phyloP scores from a whole-genome alignment of 768 basidiomycete genomes.

The Lactarius deliciosus region DNA sequence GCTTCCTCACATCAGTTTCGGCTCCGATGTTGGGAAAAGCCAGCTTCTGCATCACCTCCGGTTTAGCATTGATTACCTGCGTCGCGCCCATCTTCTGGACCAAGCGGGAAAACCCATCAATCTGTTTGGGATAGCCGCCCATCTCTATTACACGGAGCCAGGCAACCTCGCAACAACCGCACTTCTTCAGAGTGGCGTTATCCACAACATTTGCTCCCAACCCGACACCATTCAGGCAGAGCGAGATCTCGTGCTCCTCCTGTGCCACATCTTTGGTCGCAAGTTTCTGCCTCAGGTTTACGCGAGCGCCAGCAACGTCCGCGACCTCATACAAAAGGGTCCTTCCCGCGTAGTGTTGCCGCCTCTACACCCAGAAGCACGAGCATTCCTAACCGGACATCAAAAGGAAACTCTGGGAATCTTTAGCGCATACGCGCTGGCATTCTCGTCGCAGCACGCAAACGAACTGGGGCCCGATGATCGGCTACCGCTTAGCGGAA shows the following conservation, averaged over 20 bases:
- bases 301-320: constrained; percentile 39
- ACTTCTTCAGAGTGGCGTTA: constrained; percentile 54
- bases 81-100: constrained; percentile 55
- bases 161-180: constrained; percentile 65
- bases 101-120: constrained; percentile 56
- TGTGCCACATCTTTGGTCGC: constrained; percentile 69
- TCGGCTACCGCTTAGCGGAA: constrained; percentile 49
- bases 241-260: constrained; percentile 50
- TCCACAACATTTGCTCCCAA: constrained; percentile 57
- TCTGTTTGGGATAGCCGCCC: constrained; percentile 52
- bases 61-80: constrained; percentile 71
- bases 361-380: constrained; percentile 43
- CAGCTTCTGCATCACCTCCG: constrained; percentile 65
- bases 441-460: constrained; percentile 45
- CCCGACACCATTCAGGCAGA: constrained; percentile 43
- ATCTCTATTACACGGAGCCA: constrained; percentile 66
- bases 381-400: constrained; percentile 45
- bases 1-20: constrained; percentile 59
- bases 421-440: constrained; percentile 56
- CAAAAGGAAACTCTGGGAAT: constrained; percentile 49
- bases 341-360: constrained; percentile 60
- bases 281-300: constrained; percentile 50
- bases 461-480: constrained; percentile 44
- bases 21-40: constrained; percentile 51
- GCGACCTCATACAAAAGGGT: constrained; percentile 42